Evolutionary conservation across 2,329 filamentous ascomycete genomes (phyloP).

Genomic region (Pseudomassariella vexata): DNA sequence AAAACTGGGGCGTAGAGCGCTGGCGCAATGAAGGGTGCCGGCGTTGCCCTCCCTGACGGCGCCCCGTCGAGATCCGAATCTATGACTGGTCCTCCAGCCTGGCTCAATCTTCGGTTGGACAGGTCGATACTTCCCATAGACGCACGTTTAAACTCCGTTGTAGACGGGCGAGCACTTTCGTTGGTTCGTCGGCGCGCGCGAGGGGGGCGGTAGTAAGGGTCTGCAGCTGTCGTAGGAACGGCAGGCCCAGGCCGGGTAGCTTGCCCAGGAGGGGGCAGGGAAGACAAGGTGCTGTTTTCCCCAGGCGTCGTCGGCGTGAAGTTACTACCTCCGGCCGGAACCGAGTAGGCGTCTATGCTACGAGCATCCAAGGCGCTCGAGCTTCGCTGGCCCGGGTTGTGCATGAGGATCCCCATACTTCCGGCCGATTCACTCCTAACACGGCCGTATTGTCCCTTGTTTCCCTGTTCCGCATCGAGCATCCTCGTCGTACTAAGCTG

Average conservation of each 20-base stretch:
- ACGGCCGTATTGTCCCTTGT: conserved; percentile 56
- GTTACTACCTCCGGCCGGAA: conserved; percentile 52
- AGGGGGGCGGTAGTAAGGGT: conserved; percentile 87
- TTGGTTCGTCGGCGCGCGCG: conserved; percentile 61
- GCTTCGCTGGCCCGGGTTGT: conserved; percentile 41
- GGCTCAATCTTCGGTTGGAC: conserved; percentile 31
- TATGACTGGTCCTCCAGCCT: conserved; percentile 21
- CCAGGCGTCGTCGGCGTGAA: conserved; percentile 69
- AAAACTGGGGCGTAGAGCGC: conserved; percentile 34
- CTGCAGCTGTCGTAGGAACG: too few relatives aligned
- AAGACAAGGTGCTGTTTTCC: conserved; percentile 67
- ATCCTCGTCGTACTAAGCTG: conserved; percentile 80
- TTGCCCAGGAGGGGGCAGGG: conserved; percentile 53
- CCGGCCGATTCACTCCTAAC: conserved; percentile 57
- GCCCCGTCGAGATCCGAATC: conserved; percentile 38
- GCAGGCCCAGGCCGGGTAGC: conserved; percentile 35
- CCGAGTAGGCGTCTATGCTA: conserved; percentile 38
- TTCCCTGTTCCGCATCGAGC: conserved; percentile 61
- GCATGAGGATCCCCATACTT: conserved; percentile 46
- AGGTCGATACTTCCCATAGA: conserved; percentile 32
- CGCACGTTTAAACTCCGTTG: conserved; percentile 26
- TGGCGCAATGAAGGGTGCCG: conserved; percentile 32
- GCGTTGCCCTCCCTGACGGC: conserved; percentile 36
- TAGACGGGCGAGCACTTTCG: conserved; percentile 33
- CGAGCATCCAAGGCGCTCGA: conserved; percentile 50